Percentiles rank a stretch among this genome's conserved stretches.
phyloP scores from a whole-genome alignment of 495 filamentous ascomycete species.

The Achaetomiella virescens region DNA sequence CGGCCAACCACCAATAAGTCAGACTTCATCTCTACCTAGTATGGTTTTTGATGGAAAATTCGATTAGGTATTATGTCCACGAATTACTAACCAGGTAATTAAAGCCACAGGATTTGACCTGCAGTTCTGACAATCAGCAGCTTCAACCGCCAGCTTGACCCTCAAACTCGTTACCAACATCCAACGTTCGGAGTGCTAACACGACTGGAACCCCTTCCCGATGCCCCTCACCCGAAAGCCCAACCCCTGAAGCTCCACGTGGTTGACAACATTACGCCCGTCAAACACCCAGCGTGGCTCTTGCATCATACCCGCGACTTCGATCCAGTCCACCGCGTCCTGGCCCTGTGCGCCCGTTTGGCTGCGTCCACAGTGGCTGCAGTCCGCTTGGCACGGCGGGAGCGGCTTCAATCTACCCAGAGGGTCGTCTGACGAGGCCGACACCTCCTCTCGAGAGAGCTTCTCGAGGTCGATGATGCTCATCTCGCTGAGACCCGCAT shows the following conservation, averaged over 20 bases:
- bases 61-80: too few relatives aligned
- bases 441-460: neutral
- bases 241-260: constrained; percentile 20
- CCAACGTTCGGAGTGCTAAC: too few relatives aligned
- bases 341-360: constrained; percentile 7
- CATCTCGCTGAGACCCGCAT: constrained; percentile 18
- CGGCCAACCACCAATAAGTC: too few relatives aligned
- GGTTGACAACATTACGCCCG: constrained; percentile 43
- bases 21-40: too few relatives aligned
- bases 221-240: constrained; percentile 26
- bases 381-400: constrained; percentile 17
- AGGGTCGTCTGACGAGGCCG: constrained; percentile 16
- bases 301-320: constrained; percentile 49
- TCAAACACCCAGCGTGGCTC: constrained; percentile 68
- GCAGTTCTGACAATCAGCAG: too few relatives aligned
- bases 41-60: too few relatives aligned
- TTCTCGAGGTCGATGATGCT: constrained; percentile 19
- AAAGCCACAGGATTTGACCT: too few relatives aligned
- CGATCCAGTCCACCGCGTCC: constrained; percentile 48
- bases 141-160: too few relatives aligned
- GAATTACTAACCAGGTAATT: too few relatives aligned
- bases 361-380: constrained; percentile 26
- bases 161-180: too few relatives aligned
- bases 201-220: constrained; percentile 18
- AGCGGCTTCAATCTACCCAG: constrained; percentile 21